These are phyloP conservation scores for Lentinula edodes DNA, from an alignment of 768 basidiomycete species.

Conservation along the genomic window DNA sequence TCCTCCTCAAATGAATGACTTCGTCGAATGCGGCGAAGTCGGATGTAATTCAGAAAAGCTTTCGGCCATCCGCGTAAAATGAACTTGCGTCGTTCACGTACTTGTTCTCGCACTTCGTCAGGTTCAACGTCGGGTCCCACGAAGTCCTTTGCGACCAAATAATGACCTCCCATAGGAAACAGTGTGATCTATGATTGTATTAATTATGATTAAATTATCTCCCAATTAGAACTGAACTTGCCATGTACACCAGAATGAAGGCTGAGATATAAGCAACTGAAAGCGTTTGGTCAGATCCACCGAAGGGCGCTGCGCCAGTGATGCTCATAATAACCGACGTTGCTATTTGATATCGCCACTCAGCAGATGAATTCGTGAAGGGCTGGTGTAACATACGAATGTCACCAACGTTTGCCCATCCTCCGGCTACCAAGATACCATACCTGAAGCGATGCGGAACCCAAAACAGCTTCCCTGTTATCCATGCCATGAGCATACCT, in stretches of 20 bases:
- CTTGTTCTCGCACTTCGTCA: slow-evolving; percentile 45
- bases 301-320: slow-evolving; percentile 57
- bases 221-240: slow-evolving; percentile 21
- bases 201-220: not conserved
- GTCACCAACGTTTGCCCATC: slow-evolving; percentile 66
- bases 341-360: slow-evolving; percentile 30
- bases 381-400: slow-evolving; percentile 44
- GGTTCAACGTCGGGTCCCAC: slow-evolving; percentile 56
- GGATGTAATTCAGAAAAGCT: not conserved
- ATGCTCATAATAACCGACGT: slow-evolving; percentile 62
- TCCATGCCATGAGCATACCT: slow-evolving; percentile 48
- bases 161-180: slow-evolving; percentile 57
- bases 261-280: slow-evolving; percentile 63
- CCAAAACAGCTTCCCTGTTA: slow-evolving; percentile 63
- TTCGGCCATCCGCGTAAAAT: slow-evolving; percentile 16
- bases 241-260: slow-evolving; percentile 56
- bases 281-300: slow-evolving; percentile 54
- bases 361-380: not conserved
- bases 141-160: slow-evolving; percentile 56
- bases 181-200: slow-evolving; percentile 43
- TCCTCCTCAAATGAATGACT: not conserved
- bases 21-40: slow-evolving; percentile 4
- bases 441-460: slow-evolving; percentile 73
- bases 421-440: slow-evolving; percentile 65
- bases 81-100: slow-evolving; percentile 30